Evolutionary conservation across 495 filamentous ascomycete species (phyloP), one percentile per base, ranked within the genome.

Genomic region (Sabuloglossum arenarium): DNA sequence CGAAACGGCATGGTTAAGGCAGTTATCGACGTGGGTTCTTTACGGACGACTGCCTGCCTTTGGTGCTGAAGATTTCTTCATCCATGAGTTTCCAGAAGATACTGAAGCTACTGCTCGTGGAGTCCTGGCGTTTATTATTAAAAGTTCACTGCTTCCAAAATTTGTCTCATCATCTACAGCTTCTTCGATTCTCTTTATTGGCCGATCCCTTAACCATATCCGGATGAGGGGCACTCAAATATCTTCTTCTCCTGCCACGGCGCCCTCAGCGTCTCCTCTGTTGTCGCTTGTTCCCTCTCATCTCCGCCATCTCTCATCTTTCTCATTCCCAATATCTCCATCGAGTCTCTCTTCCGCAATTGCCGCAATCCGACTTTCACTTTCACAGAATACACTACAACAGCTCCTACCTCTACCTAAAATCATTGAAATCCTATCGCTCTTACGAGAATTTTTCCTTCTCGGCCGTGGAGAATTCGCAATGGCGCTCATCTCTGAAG

Each of bases 391-490:
- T 34, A 54, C 56, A 39, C n/a, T 58, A 8, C 56, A 39, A 16
- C 51, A 53, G 1, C 32, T 58, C 21, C 47, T 54, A 25, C 56
- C 56, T 53, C 5, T 58, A 10, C 73, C 75, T 5, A 81, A 79
- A 55, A 84, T 94, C 23, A 68, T 89, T 3, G 81, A 93, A 58
- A 77, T 84, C 39, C 72, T 98, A 10, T 72, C 77, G 45, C 70
- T 95, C 24, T 76, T 95, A 0, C 78, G 88, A 55, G 79, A 90
- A 52, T 96, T 94, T 65, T 84, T 95, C 61, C 74, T 98, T 10
- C 77, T 98, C 10, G 79, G 84, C 10, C 76, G 85, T 19, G 90
- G 91, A 10, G 91, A 96, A 64, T 98, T 98, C 66, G 87, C 86
- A 6, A 77, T 90, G 59, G 79, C 85, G 10, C 70, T 98, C 21